phyloP scores from a whole-genome alignment of 768 basidiomycete species.

The Podaxis rugospora region DNA sequence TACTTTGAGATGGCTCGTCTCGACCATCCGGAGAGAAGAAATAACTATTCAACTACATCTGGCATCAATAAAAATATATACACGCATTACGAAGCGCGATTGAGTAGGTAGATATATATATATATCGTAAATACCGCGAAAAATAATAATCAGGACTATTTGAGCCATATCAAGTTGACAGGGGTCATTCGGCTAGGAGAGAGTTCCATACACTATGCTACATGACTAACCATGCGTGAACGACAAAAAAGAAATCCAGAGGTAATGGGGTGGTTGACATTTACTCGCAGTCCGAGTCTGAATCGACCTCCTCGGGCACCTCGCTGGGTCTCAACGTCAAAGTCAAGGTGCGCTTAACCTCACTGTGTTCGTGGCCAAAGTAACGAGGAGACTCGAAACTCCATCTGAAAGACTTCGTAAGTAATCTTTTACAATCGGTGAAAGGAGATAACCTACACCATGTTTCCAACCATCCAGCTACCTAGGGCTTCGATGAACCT shows the following conservation, averaged over 20 bases:
- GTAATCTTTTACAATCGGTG: background rate
- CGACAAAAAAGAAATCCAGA: background rate
- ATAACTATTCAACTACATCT: background rate
- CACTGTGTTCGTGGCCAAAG: slow-evolving; percentile 52
- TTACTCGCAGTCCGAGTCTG: slow-evolving; percentile 37
- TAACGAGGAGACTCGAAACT: slow-evolving; percentile 68
- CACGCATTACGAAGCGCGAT: slow-evolving; percentile 4
- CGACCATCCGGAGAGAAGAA: background rate
- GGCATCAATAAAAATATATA: background rate
- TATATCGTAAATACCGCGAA: slow-evolving; percentile 2
- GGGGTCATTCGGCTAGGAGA: background rate
- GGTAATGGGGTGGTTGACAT: background rate
- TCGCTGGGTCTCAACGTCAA: slow-evolving; percentile 33
- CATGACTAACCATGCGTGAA: background rate
- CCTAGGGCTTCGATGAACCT: slow-evolving; percentile 53
- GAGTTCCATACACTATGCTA: slow-evolving; percentile 3
- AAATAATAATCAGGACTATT: background rate
- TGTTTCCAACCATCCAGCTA: slow-evolving; percentile 59
- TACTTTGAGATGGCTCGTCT: background rate
- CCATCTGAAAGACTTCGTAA: slow-evolving; percentile 36
- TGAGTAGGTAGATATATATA: slow-evolving; percentile 2
- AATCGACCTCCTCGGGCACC: slow-evolving; percentile 19
- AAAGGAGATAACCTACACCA: slow-evolving; percentile 33
- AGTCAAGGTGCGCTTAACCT: slow-evolving; percentile 35
- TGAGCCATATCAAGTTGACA: no score